These are phyloP conservation scores for Hericium erinaceus DNA, from an alignment of 768 basidiomycete species.

Conservation along the genomic window DNA sequence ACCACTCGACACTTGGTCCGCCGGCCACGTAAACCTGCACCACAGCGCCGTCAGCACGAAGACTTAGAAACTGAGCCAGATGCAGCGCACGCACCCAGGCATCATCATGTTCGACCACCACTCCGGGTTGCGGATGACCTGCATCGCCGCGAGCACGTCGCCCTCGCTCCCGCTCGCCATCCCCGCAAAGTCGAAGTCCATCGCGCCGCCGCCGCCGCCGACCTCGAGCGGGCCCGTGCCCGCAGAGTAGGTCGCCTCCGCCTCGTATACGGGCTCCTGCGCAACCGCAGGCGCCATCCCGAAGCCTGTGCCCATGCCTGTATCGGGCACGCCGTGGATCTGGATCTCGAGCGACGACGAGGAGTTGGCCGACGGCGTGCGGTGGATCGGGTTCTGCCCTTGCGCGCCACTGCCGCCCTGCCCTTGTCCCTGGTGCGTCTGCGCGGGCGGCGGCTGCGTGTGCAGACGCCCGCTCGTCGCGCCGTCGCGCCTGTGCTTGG, in stretches of 20 bases:
- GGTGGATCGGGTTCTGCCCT: not conserved
- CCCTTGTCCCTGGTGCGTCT: not conserved
- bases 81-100: slow-evolving; percentile 47
- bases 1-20: not conserved
- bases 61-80: not conserved
- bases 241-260: slow-evolving; percentile 3
- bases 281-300: not conserved
- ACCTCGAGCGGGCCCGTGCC: not conserved
- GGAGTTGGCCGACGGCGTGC: not conserved
- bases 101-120: slow-evolving; percentile 83
- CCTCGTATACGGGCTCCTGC: not conserved
- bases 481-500: slow-evolving; percentile 29
- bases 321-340: not conserved
- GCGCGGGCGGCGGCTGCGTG: slow-evolving; percentile 9
- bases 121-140: slow-evolving; percentile 56
- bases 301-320: not conserved
- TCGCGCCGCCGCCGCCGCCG: not conserved
- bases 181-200: slow-evolving; percentile 9
- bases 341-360: not conserved
- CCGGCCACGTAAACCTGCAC: slow-evolving; percentile 10
- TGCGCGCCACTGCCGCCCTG: not conserved
- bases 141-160: slow-evolving; percentile 63
- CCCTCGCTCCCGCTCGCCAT: slow-evolving; percentile 19
- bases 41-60: not conserved
- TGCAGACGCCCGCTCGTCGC: slow-evolving; percentile 3